A percentile compares a stretch with the other conserved stretches of the same genome.
Evolutionary conservation across 352 stramenopile genomes (phyloP).

Genomic region (Discostella stelligera): DNA sequence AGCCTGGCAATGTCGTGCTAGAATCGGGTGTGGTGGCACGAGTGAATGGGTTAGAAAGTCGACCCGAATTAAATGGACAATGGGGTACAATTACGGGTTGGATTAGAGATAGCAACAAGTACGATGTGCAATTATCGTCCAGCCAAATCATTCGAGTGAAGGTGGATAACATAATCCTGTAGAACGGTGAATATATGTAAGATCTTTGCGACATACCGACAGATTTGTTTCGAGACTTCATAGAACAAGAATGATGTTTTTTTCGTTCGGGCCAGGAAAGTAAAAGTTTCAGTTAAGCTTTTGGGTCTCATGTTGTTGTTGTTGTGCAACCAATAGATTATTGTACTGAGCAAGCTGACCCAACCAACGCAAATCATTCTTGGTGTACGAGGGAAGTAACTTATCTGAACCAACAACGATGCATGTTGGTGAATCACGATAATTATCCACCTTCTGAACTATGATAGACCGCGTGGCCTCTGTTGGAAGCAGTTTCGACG

Average conservation of each 20-base stretch:
- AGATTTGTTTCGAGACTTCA: no score
- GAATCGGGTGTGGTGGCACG: conserved; percentile 67
- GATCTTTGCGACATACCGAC: no score
- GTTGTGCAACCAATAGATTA: conserved; percentile 4
- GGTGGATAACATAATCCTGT: conserved; percentile 73
- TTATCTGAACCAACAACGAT: conserved; percentile 65
- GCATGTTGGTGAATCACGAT: conserved; percentile 41
- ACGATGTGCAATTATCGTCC: conserved; percentile 79
- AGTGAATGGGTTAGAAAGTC: conserved; percentile 64
- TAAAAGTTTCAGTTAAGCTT: no score
- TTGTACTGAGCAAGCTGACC: conserved; percentile 60
- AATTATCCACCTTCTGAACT: conserved; percentile 58
- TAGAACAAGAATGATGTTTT: no score
- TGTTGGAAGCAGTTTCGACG: conserved; percentile 30
- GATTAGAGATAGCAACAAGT: conserved; percentile 68
- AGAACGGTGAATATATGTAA: background rate
- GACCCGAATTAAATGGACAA: conserved; percentile 79
- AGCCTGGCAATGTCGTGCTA: conserved; percentile 77
- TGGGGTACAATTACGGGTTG: conserved; percentile 80
- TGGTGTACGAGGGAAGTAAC: conserved; percentile 65
- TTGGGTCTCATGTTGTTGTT: background rate
- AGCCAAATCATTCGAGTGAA: conserved; percentile 78
- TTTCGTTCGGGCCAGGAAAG: no score
- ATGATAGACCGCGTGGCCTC: conserved; percentile 53
- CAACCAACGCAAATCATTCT: conserved; percentile 72